Evolutionary conservation across 78 protist species (phyloP), one percentile per base, ranked within the genome.

Genomic region (Cyanophora paradoxa): DNA sequence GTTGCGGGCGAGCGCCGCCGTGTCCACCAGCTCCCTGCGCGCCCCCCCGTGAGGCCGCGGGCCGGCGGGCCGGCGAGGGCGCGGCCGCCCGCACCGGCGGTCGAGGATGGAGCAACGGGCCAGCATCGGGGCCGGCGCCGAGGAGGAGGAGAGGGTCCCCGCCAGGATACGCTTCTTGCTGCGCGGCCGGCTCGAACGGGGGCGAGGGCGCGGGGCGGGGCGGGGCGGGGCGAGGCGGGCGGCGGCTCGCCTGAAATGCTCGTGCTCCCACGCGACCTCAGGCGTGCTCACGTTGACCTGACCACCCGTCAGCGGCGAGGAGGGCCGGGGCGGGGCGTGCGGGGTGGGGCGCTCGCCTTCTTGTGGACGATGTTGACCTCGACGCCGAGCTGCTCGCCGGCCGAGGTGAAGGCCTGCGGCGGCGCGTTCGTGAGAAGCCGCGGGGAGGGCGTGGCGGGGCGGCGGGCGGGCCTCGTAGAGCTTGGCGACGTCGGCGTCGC

Each of bases 171-270:
- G 34, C 68, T 30, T 19, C 26, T n/a, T n/a, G n/a, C n/a, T n/a
- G n/a, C n/a, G n/a, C n/a, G n/a, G n/a, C n/a, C n/a, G n/a, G n/a
- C n/a, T n/a, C n/a, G n/a, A n/a, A n/a, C n/a, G n/a, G n/a, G n/a
- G n/a, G n/a, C n/a, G n/a, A n/a, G n/a, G n/a, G n/a, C n/a, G n/a
- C n/a, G n/a, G n/a, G n/a, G n/a, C n/a, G n/a, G n/a, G n/a, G n/a
- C n/a, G n/a, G n/a, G n/a, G n/a, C n/a, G n/a, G n/a, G n/a, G n/a
- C n/a, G n/a, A n/a, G n/a, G n/a, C n/a, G n/a, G n/a, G n/a, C n/a
- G n/a, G n/a, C n/a, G n/a, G n/a, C n/a, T n/a, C 68, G 39, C 68
- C 44, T 34, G 44, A 61, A 61, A 37, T 61, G 68, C 68, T 61
- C 68, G 68, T 61, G 68, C 68, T 61, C 68, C 68, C 68, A 61